phyloP scores from a whole-genome alignment of 139 green algal genomes.

The Picochlorum sp. region DNA sequence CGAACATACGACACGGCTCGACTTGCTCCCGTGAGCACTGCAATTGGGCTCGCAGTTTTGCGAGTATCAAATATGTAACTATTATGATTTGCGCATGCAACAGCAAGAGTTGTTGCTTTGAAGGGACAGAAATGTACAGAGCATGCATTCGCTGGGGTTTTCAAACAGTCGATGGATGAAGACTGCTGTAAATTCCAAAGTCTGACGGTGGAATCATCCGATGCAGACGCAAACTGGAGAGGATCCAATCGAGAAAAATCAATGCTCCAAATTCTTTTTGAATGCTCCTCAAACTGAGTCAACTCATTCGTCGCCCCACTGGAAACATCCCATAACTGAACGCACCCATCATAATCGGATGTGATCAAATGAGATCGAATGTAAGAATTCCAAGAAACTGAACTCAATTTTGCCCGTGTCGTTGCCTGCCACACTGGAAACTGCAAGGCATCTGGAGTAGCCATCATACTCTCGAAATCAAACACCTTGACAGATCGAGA shows the following conservation, averaged over 20 bases:
- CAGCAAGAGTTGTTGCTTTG: constrained; percentile 50
- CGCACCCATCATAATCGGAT: constrained; percentile 53
- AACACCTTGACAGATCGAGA: constrained; percentile 62
- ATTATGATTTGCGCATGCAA: constrained; percentile 64
- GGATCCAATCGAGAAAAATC: constrained; percentile 61
- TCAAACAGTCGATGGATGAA: constrained; percentile 35
- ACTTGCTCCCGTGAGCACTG: constrained; percentile 41
- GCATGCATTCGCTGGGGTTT: constrained; percentile 57
- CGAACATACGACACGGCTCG: constrained; percentile 70
- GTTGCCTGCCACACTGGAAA: constrained; percentile 37
- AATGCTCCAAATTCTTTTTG: constrained; percentile 59
- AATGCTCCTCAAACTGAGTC: constrained; percentile 54
- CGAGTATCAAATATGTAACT: constrained; percentile 61
- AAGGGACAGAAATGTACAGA: constrained; percentile 53
- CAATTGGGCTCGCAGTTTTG: constrained; percentile 9
- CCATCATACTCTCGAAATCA: constrained; percentile 39
- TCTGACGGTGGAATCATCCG: constrained; percentile 54
- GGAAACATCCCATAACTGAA: constrained; percentile 58
- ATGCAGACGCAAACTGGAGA: constrained; percentile 43
- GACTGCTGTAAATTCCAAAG: constrained; percentile 61
- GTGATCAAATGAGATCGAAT: constrained; percentile 56
- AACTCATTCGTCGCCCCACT: constrained; percentile 14
- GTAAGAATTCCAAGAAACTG: constrained; percentile 70
- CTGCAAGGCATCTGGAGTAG: constrained; percentile 35
- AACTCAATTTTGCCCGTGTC: constrained; percentile 53